Base-by-base conservation (phyloP, 306 rosid species). In the Luffa acutangula region DNA sequence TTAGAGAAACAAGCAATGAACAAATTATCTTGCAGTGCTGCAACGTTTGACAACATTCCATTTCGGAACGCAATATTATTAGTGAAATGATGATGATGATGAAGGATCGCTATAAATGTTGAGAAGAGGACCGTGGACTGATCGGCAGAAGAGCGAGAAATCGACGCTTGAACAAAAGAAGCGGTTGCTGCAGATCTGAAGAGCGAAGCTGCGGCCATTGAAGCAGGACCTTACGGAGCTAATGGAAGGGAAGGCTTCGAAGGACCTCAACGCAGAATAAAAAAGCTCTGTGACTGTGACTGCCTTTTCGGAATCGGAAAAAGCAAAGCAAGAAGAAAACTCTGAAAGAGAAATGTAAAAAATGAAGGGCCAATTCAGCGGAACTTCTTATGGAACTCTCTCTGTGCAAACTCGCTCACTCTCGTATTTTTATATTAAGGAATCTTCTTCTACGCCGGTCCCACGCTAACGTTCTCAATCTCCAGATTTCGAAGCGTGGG, bases 181-280 rank as follows among this genome's bases (percentile, higher is more conserved):
- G 88, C 59, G 39, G 89, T 25, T 46, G 81, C 45, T 0, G 89
- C 75, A 80, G 96, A 92, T 92, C 97, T 85, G 81, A 92, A 87
- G 8, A 90, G 80, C 49, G 91, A 88, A 36, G 93, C 78, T 37
- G 87, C 87, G 45, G 93, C 97, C 98, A 94, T 94, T 81, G 86
- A 78, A 58, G 53, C 52, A 77, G 31, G n/a, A 18, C 33, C 54
- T 53, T 10, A 14, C 34, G 45, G 31, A 75, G 77, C 7, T 48
- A 33, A 39, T 37, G 56, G 7, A 8, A n/a, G 31, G 34, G 34
- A 65, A 18, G 3, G 18, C 72, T 18, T 43, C 56, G 49, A 1
- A 2, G 1, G 11, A 6, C 57, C 3, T 9, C 49, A 58, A 84
- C 43, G 63, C 80, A 81, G 75, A 70, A 58, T 58, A 18, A 72